Conservation (phyloP, 768 basidiomycete species). For the Daedalea quercina region DNA sequence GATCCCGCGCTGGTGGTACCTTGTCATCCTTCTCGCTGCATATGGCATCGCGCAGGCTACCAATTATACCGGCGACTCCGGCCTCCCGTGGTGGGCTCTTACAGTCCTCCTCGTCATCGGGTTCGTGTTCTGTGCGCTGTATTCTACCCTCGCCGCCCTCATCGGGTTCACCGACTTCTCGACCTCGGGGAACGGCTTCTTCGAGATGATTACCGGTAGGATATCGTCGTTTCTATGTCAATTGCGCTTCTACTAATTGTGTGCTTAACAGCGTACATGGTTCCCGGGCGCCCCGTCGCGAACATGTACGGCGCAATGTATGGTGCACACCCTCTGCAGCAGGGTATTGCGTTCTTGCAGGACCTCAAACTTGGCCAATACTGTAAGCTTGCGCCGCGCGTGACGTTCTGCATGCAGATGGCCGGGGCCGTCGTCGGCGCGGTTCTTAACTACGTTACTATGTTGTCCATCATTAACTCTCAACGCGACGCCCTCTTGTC, state of each 20-base stretch:
- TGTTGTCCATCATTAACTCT: constrained; percentile 22
- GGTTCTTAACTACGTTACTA: constrained; percentile 34
- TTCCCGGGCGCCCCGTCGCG: constrained; percentile 22
- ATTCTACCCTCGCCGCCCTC: constrained; percentile 37
- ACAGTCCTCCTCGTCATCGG: constrained; percentile 48
- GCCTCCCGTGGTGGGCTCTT: constrained; percentile 48
- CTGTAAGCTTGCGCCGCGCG: constrained; percentile 58
- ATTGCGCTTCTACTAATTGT: too few species aligned
- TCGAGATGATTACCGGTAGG: constrained; percentile 17
- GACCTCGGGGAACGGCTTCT: constrained; percentile 19
- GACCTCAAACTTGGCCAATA: constrained; percentile 54
- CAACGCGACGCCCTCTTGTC: constrained; percentile 26
- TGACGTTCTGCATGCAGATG: constrained; percentile 38
- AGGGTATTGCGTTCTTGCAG: constrained; percentile 44
- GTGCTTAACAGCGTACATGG: constrained; percentile 21
- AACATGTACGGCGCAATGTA: constrained; percentile 39
- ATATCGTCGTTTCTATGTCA: too few species aligned
- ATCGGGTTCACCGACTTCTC: constrained; percentile 27
- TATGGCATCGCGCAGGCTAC: constrained; percentile 20
- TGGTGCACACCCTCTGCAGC: constrained; percentile 26
- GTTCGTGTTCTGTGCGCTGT: constrained; percentile 44
- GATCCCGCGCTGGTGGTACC: constrained; percentile 49
- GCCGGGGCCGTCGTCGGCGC: constrained; percentile 40
- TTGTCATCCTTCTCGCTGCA: constrained; percentile 33
- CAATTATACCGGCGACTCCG: constrained; percentile 14